Evolutionary conservation across 208 protist species (phyloP), one percentile per base, ranked within the genome.

Genomic region (Crithidia fasciculata): DNA sequence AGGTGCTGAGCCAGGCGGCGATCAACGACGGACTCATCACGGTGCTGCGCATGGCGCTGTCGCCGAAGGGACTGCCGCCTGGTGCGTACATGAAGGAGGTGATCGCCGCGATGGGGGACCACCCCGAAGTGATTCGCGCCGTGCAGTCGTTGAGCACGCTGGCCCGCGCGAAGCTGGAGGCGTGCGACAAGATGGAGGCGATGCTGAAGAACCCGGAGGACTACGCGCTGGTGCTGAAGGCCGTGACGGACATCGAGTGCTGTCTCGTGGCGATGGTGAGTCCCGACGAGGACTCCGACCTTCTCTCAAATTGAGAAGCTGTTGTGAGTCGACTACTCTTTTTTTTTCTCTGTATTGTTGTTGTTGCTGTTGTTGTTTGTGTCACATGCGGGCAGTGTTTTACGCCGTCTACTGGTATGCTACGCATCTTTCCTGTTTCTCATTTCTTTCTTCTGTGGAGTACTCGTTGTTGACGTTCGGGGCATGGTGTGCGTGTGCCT

Each of bases 211-310:
- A 78, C 60, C 87, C 89, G 4, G 86, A 97, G 56, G 84, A 92
- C 60, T 97, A 97, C 70, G 93, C 93, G 15, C 73, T 93, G 44
- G 87, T 95, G 28, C 82, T 97, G 68, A 97, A 97, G 84, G 90
- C 89, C 4, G 74, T 93, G 59, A 89, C 89, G 5, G 93, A 97
- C 57, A 93, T 97, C 10, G 89, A 95, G 77, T 97, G 93, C 74
- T 77, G 76, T 44, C 68, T 97, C 5, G 91, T 97, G 55, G 89
- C 85, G 15, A 85, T 90, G 72, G 69, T 80, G 43, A 79, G 72
- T 44, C 69, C 69, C 0, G 85, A 84, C 47, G 74, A 77, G 4
- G 59, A 80, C 19, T 70, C 59, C n/a, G 50, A 69, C 50, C 6
- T 16, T 45, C 67, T 68, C 63, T 70, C 45, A 28, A 28, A 28